phyloP scores from a whole-genome alignment of 2,329 filamentous ascomycete species.

The Pezicula radicicola region DNA sequence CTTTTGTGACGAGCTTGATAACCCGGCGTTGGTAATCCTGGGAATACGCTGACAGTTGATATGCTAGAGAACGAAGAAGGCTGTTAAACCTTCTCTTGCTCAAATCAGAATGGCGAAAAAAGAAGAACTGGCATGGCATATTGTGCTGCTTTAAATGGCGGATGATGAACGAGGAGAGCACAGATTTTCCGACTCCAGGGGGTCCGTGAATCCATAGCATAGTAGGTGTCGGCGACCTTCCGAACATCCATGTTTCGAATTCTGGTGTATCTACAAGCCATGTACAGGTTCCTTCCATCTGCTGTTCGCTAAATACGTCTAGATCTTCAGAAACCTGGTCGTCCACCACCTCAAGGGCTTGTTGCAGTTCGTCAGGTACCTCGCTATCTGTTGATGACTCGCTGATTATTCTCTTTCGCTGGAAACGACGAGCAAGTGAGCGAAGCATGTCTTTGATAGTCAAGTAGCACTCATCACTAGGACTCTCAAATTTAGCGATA shows the following conservation, averaged over 20 bases:
- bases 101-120: conserved; percentile 25
- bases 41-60: conserved; percentile 20
- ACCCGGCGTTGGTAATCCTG: conserved; percentile 10
- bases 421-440: not conserved
- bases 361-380: not conserved
- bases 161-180: conserved; percentile 26
- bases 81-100: conserved; percentile 14
- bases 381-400: not conserved
- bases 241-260: not conserved
- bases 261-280: not conserved
- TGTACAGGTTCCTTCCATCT: not conserved
- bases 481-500: conserved; percentile 25
- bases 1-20: not conserved
- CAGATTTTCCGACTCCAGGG: conserved; percentile 30
- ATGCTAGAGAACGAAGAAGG: conserved; percentile 22
- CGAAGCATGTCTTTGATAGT: not conserved
- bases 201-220: conserved; percentile 24
- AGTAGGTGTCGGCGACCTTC: conserved; percentile 5
- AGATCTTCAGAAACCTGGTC: not conserved
- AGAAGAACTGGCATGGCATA: conserved; percentile 21
- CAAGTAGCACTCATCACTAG: not conserved
- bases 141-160: conserved; percentile 13
- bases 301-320: not conserved
- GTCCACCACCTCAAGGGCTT: not conserved
- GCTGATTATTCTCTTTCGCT: not conserved